Evolutionary conservation across 1,284 basidiomycete genomes (phyloP), one percentile per base, ranked within the genome.

Genomic region (Cutaneotrichosporon dermatis): DNA sequence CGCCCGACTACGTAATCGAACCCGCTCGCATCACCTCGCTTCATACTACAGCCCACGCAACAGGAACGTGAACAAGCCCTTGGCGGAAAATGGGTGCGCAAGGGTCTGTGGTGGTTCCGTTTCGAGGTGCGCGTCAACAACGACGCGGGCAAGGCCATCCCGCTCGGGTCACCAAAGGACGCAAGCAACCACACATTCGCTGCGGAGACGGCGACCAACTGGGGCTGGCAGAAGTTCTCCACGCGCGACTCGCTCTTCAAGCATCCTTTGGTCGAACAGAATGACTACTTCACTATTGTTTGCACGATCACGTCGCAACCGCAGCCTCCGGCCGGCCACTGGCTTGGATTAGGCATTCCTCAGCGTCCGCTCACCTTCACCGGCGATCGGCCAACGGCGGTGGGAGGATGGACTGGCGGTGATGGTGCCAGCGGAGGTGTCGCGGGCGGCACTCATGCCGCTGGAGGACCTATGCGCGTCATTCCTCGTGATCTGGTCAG

Each of bases 101-200:
- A 90, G 61, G 90, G 90, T 2, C 77, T 87, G 25, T 92, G 85
- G 79, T 88, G 86, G 70, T 93, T 93, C 74, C 86, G 83, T 61
- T 92, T 93, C 70, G 90, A 91, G 71, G 80, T 93, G 66, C 84
- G 84, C 72, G 86, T 83, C 2, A n/a, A 9, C 11, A 56, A 61
- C 43, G 72, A 72, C 43, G 62, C 67, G 25, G 50, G 55, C 58
- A 69, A 69, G 59, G 25, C 58, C 39, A 54, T 64, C 33, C 63
- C 64, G 2, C 58, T 73, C 81, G 42, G 53, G 4, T 15, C 88
- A 60, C 74, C 80, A 49, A 92, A 90, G 72, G 90, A 92, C 70
- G 90, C 90, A 0, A 83, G 85, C 54, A 88, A 92, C 65, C 90
- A 92, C 72, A 85, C 87, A 1, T 92, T 91, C 66, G 89, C 88